phyloP scores from a whole-genome alignment of 164 flowering plant genomes.

The Protea cynaroides region DNA sequence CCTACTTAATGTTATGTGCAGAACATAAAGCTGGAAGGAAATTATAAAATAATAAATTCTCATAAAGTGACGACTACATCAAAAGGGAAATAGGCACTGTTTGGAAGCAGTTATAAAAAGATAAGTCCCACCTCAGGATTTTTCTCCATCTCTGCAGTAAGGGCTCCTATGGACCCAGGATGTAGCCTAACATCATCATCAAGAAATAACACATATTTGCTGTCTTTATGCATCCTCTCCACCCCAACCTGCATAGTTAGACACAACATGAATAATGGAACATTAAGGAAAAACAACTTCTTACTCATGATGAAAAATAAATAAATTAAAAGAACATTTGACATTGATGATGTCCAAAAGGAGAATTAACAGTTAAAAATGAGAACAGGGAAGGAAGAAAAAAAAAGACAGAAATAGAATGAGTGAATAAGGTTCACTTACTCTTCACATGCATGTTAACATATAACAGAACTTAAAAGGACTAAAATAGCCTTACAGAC shows the following conservation, averaged over 20 bases:
- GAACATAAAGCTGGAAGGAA: background rate
- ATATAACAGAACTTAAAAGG: too few relatives aligned
- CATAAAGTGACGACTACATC: background rate
- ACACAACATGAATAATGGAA: background rate
- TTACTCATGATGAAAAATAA: too few relatives aligned
- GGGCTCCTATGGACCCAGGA: constrained; percentile 93
- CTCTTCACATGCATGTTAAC: too few relatives aligned
- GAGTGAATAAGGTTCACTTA: too few relatives aligned
- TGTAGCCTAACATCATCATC: constrained; percentile 98
- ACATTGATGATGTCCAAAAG: too few relatives aligned
- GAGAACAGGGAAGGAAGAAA: too few relatives aligned
- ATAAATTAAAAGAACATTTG: too few relatives aligned
- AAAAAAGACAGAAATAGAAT: too few relatives aligned
- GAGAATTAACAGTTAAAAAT: too few relatives aligned
- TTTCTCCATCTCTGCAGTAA: constrained; percentile 87
- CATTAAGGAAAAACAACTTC: too few relatives aligned
- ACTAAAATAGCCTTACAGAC: too few relatives aligned
- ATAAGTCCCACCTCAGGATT: constrained; percentile 66
- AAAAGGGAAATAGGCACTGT: background rate
- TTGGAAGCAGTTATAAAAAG: too few relatives aligned
- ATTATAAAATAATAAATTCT: background rate
- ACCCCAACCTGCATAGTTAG: constrained; percentile 62
- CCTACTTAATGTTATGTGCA: background rate
- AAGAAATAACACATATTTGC: constrained; percentile 83
- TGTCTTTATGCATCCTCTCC: constrained; percentile 86